Evolutionary conservation across 371 early-diverging fungal genomes (phyloP).

Genomic region (Actinomortierella ambigua): DNA sequence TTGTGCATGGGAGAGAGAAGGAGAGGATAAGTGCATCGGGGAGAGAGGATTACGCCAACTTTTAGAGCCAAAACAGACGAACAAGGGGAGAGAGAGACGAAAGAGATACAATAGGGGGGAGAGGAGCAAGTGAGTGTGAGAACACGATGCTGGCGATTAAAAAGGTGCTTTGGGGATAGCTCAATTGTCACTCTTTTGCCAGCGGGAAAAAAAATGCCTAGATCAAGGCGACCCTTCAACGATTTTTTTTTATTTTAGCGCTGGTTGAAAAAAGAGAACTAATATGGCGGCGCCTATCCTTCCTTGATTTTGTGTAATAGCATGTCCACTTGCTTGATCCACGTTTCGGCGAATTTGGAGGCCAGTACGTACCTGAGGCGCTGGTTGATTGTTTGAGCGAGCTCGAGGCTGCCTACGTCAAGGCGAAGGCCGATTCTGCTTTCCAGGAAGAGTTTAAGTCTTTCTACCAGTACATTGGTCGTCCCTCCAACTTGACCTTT

Average conservation of each 20-base stretch:
- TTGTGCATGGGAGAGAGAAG: not conserved
- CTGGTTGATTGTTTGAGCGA: slow-evolving; percentile 91
- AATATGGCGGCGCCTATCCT: too few relatives aligned
- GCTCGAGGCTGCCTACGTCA: slow-evolving; percentile 82
- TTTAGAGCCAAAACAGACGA: too few relatives aligned
- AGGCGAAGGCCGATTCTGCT: slow-evolving; percentile 81
- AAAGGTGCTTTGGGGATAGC: too few relatives aligned
- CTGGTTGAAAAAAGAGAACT: too few relatives aligned
- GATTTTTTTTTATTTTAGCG: not conserved
- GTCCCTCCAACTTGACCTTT: slow-evolving; percentile 87
- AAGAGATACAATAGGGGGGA: too few relatives aligned
- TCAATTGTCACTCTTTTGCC: too few relatives aligned
- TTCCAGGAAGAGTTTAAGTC: slow-evolving; percentile 92
- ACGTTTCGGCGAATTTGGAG: slow-evolving; percentile 95
- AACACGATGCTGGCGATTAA: too few relatives aligned
- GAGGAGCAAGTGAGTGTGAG: too few relatives aligned
- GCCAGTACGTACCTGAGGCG: slow-evolving; percentile 96
- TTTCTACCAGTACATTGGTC: slow-evolving; percentile 90
- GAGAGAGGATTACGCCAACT: too few relatives aligned
- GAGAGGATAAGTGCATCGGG: not conserved
- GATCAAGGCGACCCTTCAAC: not conserved
- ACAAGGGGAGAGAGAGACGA: too few relatives aligned
- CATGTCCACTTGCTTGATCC: slow-evolving; percentile 58
- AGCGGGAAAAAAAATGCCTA: too few relatives aligned
- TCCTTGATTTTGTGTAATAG: slow-evolving; percentile 20